Evolutionary conservation across 306 rosid genomes (phyloP).

Genomic region (Malus orientalis): DNA sequence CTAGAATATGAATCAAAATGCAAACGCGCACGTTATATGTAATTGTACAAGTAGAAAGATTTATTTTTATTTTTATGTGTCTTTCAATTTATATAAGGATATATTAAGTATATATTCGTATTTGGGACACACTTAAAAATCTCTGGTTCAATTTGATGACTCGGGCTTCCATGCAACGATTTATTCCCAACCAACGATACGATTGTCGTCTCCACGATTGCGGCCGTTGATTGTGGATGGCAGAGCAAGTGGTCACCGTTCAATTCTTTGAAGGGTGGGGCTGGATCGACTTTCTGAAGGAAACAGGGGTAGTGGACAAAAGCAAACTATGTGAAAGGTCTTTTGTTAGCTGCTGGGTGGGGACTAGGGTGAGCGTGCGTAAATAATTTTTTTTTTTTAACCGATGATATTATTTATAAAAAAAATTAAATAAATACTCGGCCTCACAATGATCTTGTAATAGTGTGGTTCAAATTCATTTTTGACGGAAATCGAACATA

Average conservation of each 20-base stretch:
- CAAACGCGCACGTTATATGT: rapidly evolving
- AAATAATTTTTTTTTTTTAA: too few relatives aligned
- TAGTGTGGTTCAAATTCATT: rapidly evolving
- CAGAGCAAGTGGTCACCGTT: neutral
- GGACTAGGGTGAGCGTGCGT: too few relatives aligned
- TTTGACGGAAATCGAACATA: too few relatives aligned
- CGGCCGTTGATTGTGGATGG: slow-evolving; percentile 7
- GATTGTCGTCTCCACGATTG: slow-evolving; percentile 10
- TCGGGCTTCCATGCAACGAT: slow-evolving; percentile 13
- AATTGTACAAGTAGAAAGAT: too few relatives aligned
- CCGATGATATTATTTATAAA: rapidly evolving
- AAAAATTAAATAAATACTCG: rapidly evolving
- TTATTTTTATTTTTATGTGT: too few relatives aligned
- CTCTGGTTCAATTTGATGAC: neutral
- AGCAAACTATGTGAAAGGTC: slow-evolving; percentile 35
- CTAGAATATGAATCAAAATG: too few relatives aligned
- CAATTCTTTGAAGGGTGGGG: neutral
- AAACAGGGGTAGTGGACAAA: neutral
- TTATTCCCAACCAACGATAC: slow-evolving; percentile 12
- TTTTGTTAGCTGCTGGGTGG: slow-evolving; percentile 7
- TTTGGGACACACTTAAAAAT: too few relatives aligned
- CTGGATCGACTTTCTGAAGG: neutral
- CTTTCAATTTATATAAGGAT: too few relatives aligned
- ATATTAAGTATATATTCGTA: too few relatives aligned
- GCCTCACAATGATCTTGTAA: too few relatives aligned